phyloP scores from a whole-genome alignment of 1,139 yeast species.

The Barnettozyma hawaiiensis region DNA sequence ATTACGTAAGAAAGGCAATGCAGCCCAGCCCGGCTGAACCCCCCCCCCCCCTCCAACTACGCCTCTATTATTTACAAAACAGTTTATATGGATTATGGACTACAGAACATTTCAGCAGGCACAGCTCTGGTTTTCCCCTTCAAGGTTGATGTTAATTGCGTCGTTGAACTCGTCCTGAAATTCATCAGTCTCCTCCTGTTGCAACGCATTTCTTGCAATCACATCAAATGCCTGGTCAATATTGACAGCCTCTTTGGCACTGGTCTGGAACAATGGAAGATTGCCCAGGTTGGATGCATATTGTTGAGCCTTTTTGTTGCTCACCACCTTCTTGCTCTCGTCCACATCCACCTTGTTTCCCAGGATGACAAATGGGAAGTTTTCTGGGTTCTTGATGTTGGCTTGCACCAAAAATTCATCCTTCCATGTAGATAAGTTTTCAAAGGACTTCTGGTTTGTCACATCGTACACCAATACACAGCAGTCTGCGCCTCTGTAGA shows the following conservation, averaged over 20 bases:
- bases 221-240: conserved; percentile 96
- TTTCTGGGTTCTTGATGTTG: conserved; percentile 87
- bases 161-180: conserved; percentile 92
- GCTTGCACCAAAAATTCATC: conserved; percentile 94
- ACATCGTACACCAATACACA: conserved; percentile 95
- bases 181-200: conserved; percentile 84
- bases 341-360: conserved; percentile 96
- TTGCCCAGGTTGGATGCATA: conserved; percentile 84
- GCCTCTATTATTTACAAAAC: background rate
- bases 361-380: conserved; percentile 89
- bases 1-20: background rate
- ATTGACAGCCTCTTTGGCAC: conserved; percentile 90
- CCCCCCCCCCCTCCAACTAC: too few relatives aligned
- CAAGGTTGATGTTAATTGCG: conserved; percentile 91
- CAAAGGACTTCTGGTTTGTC: conserved; percentile 87
- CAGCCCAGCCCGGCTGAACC: too few relatives aligned
- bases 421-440: conserved; percentile 85
- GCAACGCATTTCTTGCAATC: conserved; percentile 90
- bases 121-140: conserved; percentile 72
- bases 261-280: conserved; percentile 88
- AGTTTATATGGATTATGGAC: background rate
- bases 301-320: conserved; percentile 78
- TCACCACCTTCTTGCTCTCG: conserved; percentile 79
- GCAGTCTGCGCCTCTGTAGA: conserved; percentile 97
- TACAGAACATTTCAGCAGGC: conserved; percentile 47